Base-by-base conservation (phyloP, 352 stramenopile genomes). In the Peronospora tabacina region DNA sequence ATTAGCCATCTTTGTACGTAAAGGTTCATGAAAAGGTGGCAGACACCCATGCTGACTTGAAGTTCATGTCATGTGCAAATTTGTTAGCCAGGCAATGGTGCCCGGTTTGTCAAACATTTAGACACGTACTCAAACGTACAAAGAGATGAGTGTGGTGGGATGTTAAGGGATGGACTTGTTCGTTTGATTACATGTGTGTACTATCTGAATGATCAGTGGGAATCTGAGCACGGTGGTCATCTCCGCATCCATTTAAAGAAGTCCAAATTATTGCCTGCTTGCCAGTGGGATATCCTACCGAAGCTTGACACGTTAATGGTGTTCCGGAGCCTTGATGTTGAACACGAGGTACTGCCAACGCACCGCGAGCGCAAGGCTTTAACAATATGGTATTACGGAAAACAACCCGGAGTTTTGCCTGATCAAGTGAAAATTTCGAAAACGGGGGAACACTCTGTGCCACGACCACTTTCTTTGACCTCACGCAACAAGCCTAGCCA, bases 301-400 rank as follows among this genome's bases (percentile, higher is more conserved):
- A 61, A 70, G 48, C 65, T 92, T 7, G 88, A 97, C 65, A 84
- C 87, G 26, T 63, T 97, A 6, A 55, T 98, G 2, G 52, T 97
- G 19, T 98, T 98, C 63, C 79, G 86, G 35, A 96, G 85, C 17
- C 73, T 90, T 37, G 56, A 95, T 38, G 76, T 97, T 7, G 83
- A 97, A 33, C 92, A 98, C 56, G 83, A 97, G 54, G 77, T 90
- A 11, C 51, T 96, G 33, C 87, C 89, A 11, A 87, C 75, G 36
- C 72, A 73, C 38, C 55, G 74, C 28, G 61, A 91, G n/a, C 82
- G 94, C 28, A 84, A 94, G 58, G 94, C 94, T 28, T 58, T 98
- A 36, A 97, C 92, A 13, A 81, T 97, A 41, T 98, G 94, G 94
- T 95, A 96, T 44, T 97, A 97, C 42, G 90, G 88, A 17, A 58